Conservation (phyloP, 768 basidiomycete species). For the Pleurotus salmoneostramineus region DNA sequence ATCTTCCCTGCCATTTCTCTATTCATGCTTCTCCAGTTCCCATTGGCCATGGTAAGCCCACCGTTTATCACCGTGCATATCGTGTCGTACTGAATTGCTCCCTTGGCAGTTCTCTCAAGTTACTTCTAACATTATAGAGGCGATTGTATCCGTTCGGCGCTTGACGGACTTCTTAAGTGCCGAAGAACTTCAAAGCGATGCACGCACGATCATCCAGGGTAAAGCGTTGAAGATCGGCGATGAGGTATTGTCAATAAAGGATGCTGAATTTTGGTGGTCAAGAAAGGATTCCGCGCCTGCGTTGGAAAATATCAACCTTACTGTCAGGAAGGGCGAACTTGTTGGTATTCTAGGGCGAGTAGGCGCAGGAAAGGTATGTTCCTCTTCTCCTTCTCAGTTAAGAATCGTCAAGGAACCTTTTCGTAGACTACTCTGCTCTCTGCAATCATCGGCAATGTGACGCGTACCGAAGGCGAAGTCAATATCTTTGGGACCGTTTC, state of each 20-base stretch:
- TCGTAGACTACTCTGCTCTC: slow-evolving; percentile 67
- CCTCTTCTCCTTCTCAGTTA: neutral
- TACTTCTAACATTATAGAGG: slow-evolving; percentile 80
- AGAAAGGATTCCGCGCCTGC: slow-evolving; percentile 52
- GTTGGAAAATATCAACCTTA: slow-evolving; percentile 74
- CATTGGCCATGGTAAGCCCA: slow-evolving; percentile 67
- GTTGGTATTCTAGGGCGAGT: slow-evolving; percentile 86
- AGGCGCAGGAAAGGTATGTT: slow-evolving; percentile 79
- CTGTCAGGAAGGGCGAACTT: slow-evolving; percentile 78
- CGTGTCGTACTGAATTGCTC: neutral
- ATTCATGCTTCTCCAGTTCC: slow-evolving; percentile 86
- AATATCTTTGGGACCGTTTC: slow-evolving; percentile 66
- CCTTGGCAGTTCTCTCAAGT: slow-evolving; percentile 58
- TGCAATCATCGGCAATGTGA: slow-evolving; percentile 88
- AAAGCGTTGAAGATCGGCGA: slow-evolving; percentile 50
- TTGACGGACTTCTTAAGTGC: slow-evolving; percentile 72
- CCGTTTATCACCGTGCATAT: neutral
- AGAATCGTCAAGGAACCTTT: neutral
- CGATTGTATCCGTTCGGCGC: slow-evolving; percentile 78
- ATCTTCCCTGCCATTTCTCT: slow-evolving; percentile 96
- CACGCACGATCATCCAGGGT: slow-evolving; percentile 49
- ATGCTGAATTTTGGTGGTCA: slow-evolving; percentile 83
- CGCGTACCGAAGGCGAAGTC: slow-evolving; percentile 68
- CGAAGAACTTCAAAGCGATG: slow-evolving; percentile 78
- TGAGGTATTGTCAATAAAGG: slow-evolving; percentile 63